These are phyloP conservation scores for Stephanodiscus triporus DNA, from an alignment of 108 stramenopile species.

Conservation along the genomic window DNA sequence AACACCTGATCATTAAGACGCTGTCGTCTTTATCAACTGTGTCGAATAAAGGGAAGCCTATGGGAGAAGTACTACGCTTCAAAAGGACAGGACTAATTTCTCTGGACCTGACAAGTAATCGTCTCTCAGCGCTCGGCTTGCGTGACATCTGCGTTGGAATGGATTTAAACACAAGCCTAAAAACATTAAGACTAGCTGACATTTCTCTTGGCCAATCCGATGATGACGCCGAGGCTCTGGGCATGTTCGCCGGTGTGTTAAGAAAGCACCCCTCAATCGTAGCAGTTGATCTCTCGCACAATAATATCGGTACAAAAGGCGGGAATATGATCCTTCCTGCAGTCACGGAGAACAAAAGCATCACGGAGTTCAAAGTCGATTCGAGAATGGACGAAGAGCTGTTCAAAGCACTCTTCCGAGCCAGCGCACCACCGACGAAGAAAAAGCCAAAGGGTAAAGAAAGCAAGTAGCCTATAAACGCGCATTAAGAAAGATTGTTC, in stretches of 20 bases:
- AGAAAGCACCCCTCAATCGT: conserved; percentile 23
- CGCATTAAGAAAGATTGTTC: conserved; percentile 18
- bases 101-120: conserved; percentile 51
- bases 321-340: conserved; percentile 24
- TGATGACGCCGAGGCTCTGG: conserved; percentile 37
- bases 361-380: conserved; percentile 39
- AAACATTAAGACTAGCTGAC: conserved; percentile 47
- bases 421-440: conserved; percentile 5
- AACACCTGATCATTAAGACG: no score
- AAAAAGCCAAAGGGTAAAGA: conserved; percentile 27
- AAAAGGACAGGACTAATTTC: conserved; percentile 33
- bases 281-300: conserved; percentile 55
- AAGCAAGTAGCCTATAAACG: background rate
- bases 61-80: conserved; percentile 54
- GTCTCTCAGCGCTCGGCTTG: conserved; percentile 46
- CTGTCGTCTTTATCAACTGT: no score
- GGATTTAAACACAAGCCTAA: conserved; percentile 36
- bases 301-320: conserved; percentile 50
- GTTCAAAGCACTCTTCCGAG: conserved; percentile 17
- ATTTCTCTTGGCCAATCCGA: conserved; percentile 45
- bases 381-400: conserved; percentile 30
- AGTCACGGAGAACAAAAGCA: conserved; percentile 24
- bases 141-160: conserved; percentile 46
- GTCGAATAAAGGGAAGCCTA: no score
- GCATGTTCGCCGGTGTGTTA: conserved; percentile 37